Conservation (phyloP, 495 filamentous ascomycete genomes). For the Alectoria sarmentosa region DNA sequence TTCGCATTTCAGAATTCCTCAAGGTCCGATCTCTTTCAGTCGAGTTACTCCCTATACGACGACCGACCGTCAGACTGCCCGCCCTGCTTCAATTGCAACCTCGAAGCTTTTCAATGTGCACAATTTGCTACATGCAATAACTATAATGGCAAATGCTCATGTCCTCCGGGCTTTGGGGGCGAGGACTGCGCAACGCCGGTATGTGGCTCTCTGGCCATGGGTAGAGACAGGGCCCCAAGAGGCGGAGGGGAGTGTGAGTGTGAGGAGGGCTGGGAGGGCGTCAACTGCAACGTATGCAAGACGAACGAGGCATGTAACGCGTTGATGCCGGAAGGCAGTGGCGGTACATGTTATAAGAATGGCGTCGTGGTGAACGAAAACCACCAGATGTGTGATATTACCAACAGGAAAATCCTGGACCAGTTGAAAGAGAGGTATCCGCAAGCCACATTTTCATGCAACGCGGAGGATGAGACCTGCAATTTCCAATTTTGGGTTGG, state of each 20-base stretch:
- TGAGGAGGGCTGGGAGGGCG: conserved; percentile 91
- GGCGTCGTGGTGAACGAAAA: conserved; percentile 89
- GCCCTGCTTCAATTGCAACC: conserved; percentile 92
- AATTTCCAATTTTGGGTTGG: conserved; percentile 99
- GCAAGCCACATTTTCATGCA: conserved; percentile 89
- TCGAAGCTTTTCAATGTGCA: conserved; percentile 81
- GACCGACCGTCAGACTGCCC: conserved; percentile 55
- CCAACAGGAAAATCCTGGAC: conserved; percentile 84
- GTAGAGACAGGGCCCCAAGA: conserved; percentile 63
- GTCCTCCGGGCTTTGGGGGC: conserved; percentile 85
- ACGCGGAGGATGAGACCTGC: conserved; percentile 63
- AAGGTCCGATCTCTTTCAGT: conserved; percentile 19
- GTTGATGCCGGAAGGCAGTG: conserved; percentile 69
- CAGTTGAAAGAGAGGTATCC: conserved; percentile 76
- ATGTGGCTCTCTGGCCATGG: conserved; percentile 82
- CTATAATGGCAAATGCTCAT: conserved; percentile 84
- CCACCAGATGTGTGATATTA: conserved; percentile 96
- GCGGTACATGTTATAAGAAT: conserved; percentile 84
- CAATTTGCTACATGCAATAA: conserved; percentile 83
- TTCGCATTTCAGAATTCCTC: conserved; percentile 23
- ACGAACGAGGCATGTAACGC: conserved; percentile 74
- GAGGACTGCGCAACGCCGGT: conserved; percentile 84
- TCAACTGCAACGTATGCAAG: conserved; percentile 97
- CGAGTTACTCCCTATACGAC: conserved; percentile 42
- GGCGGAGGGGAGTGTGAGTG: conserved; percentile 68